Conservation (phyloP, 768 basidiomycete species). For the Hypholoma fasciculare region DNA sequence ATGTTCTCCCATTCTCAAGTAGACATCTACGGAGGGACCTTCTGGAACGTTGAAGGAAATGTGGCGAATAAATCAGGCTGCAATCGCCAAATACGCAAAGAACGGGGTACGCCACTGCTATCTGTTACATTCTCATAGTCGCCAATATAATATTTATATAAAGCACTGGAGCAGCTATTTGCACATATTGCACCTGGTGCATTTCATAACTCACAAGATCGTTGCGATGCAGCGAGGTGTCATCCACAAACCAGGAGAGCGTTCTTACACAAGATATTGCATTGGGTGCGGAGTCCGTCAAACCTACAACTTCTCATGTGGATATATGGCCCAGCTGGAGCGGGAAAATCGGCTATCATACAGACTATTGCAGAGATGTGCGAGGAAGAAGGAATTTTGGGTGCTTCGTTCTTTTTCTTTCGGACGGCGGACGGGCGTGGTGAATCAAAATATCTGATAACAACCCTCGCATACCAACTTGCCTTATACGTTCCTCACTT, state of each 20-base stretch:
- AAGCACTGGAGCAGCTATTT: too few species aligned
- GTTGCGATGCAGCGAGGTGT: too few species aligned
- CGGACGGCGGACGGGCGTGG: conserved; percentile 1
- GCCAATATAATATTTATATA: too few species aligned
- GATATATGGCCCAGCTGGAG: conserved; percentile 17
- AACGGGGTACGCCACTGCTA: too few species aligned
- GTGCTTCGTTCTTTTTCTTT: conserved; percentile 19
- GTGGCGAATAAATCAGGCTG: too few species aligned
- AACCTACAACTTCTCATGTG: conserved; percentile 10
- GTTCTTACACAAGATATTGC: conserved; percentile 2
- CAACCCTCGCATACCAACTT: conserved; percentile 16
- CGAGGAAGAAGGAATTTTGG: not conserved
- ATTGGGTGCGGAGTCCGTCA: conserved; percentile 2
- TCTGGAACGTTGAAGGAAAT: too few species aligned
- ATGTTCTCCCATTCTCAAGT: too few species aligned
- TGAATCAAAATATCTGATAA: not conserved
- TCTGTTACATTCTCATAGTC: too few species aligned
- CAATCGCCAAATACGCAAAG: too few species aligned
- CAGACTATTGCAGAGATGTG: conserved; percentile 13
- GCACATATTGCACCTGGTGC: too few species aligned
- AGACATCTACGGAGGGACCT: too few species aligned
- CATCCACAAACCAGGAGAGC: conserved; percentile 12
- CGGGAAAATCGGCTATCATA: conserved; percentile 21
- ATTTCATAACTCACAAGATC: too few species aligned
- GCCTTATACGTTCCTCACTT: not conserved